Evolutionary conservation across 1,284 basidiomycete genomes (phyloP).

Genomic region (Exobasidium cylindrosporum): DNA sequence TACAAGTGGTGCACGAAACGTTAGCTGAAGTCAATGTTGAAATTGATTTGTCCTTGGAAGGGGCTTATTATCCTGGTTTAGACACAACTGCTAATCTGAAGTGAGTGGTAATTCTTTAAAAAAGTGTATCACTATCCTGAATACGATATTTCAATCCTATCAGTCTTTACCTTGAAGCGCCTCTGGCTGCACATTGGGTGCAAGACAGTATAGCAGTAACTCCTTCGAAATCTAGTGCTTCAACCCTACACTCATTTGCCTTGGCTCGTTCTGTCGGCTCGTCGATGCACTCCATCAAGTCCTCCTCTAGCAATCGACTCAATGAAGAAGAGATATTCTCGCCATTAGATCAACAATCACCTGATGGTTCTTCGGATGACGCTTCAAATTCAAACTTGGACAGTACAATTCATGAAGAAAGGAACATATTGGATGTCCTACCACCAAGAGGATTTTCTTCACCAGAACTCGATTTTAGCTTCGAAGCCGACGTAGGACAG

Average conservation of each 20-base stretch:
- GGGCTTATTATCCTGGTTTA: neutral
- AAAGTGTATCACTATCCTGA: too few species aligned
- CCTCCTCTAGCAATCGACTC: too few species aligned
- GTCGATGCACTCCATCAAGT: neutral
- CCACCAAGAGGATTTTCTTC: conserved; percentile 2
- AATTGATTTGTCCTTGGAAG: neutral
- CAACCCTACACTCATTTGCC: neutral
- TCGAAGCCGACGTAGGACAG: neutral
- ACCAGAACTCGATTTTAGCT: conserved; percentile 4
- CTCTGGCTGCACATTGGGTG: neutral
- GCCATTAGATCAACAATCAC: neutral
- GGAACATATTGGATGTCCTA: neutral
- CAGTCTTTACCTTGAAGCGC: too few species aligned
- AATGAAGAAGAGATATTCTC: too few species aligned
- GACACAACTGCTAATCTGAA: neutral
- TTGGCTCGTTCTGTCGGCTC: neutral
- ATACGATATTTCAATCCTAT: too few species aligned
- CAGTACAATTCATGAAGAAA: neutral
- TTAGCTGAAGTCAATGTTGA: neutral
- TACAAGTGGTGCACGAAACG: neutral
- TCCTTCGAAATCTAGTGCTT: neutral
- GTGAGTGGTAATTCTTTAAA: neutral
- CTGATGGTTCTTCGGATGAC: neutral
- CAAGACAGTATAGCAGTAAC: neutral
- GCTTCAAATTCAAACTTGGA: neutral